Evolutionary conservation across 768 basidiomycete species (phyloP), one percentile per base, ranked within the genome.

Genomic region (Tremella mesenterica): DNA sequence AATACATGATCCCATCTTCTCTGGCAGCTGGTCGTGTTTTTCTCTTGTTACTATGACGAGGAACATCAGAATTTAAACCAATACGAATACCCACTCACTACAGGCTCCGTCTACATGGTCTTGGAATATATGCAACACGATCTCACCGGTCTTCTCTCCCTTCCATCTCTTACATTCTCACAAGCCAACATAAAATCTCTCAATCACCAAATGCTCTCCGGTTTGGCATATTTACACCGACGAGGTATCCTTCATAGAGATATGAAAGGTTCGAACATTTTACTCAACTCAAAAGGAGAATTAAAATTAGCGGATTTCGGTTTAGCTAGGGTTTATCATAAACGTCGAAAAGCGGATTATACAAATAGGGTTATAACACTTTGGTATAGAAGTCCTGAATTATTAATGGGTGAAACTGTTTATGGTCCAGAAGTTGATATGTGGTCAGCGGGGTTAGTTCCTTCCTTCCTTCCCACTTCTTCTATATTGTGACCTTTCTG

Each of bases 41-140:
- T n/a, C n/a, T n/a, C n/a, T n/a, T n/a, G n/a, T n/a, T n/a, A n/a
- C n/a, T n/a, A 18, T 34, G 10, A 18, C 33, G 33, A 34, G 10
- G 33, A 10, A 10, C 33, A 34, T 34, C 33, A 10, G 33, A 10
- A 18, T 10, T 18, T 10, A 36, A 36, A 36, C 33, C 33, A 10
- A 10, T 36, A 18, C 10, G 34, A 39, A 27, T 36, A 23, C n/a
- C n/a, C 31, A 52, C 26, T 28, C 21, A 51, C 45, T 16, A 4
- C 64, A 96, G 93, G 90, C 54, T 84, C 86, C 44, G 92, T 95
- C 36, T 93, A 89, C 75, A 99, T 99, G 95, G 93, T 99, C 33
- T 90, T 97, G 65, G 92, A 97, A 73, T 99, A 99, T 73, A 88
- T 95, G 88, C 91, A 99, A 65, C 93, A 97, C 70, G 95, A 99